Conservation (phyloP, 2,329 filamentous ascomycete genomes). For the Albifimbria verrucaria region DNA sequence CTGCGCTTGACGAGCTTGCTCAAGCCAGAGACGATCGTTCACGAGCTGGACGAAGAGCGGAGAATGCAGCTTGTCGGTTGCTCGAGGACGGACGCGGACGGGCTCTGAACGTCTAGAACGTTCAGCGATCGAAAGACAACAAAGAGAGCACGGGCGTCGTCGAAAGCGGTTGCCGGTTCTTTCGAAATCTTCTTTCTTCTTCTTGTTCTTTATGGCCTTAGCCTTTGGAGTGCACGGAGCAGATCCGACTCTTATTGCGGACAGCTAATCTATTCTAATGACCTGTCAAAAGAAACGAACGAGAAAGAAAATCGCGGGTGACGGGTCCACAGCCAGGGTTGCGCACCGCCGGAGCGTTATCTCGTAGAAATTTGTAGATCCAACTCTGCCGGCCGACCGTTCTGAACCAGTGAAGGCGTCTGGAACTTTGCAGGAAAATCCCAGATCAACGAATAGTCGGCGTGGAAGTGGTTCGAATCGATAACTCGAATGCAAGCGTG, state of each 20-base stretch:
- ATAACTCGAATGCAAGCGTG: slow-evolving; percentile 15
- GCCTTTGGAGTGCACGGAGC: background rate
- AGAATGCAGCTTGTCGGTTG: slow-evolving; percentile 66
- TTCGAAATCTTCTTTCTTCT: too few species aligned
- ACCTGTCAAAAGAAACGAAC: background rate
- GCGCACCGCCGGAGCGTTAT: slow-evolving; percentile 1
- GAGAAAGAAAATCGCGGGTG: background rate
- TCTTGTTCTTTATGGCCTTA: too few species aligned
- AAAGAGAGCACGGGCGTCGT: background rate
- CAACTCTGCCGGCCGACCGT: slow-evolving; percentile 32
- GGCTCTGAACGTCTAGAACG: background rate
- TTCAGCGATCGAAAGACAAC: background rate
- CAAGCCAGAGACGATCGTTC: slow-evolving; percentile 37
- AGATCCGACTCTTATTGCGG: background rate
- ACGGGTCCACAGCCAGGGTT: background rate
- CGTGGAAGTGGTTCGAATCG: slow-evolving; percentile 26
- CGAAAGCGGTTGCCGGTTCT: too few species aligned
- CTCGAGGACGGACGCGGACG: background rate
- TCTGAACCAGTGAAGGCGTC: slow-evolving; percentile 64
- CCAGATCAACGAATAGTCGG: slow-evolving; percentile 36
- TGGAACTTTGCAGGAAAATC: slow-evolving; percentile 29
- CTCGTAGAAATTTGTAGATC: slow-evolving; percentile 6
- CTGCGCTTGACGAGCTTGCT: slow-evolving; percentile 16
- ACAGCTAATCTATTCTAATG: background rate
- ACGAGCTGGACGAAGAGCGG: slow-evolving; percentile 63